Base-by-base conservation (phyloP, 768 basidiomycete species). In the Hygrocybe punicea region DNA sequence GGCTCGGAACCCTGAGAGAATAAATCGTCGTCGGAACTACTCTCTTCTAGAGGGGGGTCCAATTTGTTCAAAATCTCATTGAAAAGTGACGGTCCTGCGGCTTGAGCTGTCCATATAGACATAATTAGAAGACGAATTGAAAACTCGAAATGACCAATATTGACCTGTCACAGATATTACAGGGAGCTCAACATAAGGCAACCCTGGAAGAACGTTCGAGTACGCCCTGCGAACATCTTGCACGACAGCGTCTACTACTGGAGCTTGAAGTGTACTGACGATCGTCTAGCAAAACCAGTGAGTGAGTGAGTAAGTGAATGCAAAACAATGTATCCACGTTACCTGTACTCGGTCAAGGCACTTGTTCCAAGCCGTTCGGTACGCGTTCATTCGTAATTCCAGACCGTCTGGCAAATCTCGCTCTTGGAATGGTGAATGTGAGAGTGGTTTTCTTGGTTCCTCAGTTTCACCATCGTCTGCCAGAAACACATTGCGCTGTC, bases 171-270 rank as follows among this genome's bases (percentile, higher is more conserved):
- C 73, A 0, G 79, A 73, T 50, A 87, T 73, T 5, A 83, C 79
- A 2, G 86, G 85, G 6, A 89, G 65, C 62, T 89, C 87, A 4
- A 75, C 60, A 48, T 79, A 79, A 0, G 86, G 85, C n/a, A 86
- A 67, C 3, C 82, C 81, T 7, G 80, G 79, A 0, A 87, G 69
- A 10, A 71, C 61, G 50, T 78, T 69, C 0, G 65, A 62, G 60
- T 85, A 81, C 6, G 83, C 78, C 3, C 61, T 64, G 29, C 69
- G 62, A 13, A 88, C 74, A 48, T 77, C 64, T 1, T 76, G 60
- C 5, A 76, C 69, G 13, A 87, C 72, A 11, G 71, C 71, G 3
- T 73, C 66, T 4, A 80, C 78, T 8, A 83, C 71, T 0, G 84
- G 79, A 0, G 68, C 72, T 59, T 86, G 78, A 11, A 88, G 63